Percentiles rank a stretch among this genome's conserved stretches.
Conservation (phyloP, 2,329 filamentous ascomycete species). For the Zasmidium cellare region DNA sequence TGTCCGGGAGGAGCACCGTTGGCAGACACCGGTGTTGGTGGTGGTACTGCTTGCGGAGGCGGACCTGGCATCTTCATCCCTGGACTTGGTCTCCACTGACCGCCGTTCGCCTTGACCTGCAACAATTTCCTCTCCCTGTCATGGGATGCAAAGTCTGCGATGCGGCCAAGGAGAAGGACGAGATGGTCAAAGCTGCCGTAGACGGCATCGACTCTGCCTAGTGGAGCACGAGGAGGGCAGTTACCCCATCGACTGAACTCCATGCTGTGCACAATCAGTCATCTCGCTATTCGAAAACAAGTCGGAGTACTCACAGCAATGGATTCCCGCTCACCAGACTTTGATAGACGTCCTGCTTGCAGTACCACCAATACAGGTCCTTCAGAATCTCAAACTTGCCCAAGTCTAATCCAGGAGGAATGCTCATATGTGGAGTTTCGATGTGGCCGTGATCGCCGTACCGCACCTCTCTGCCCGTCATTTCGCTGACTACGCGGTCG, state of each 20-base stretch:
- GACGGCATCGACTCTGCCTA: slow-evolving; percentile 74
- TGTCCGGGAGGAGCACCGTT: slow-evolving; percentile 9
- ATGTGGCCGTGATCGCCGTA: slow-evolving; percentile 61
- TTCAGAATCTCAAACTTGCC: slow-evolving; percentile 77
- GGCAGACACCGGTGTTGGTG: slow-evolving; percentile 21
- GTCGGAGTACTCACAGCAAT: slow-evolving; percentile 67
- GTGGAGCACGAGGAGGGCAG: slow-evolving; percentile 78
- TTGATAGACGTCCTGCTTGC: slow-evolving; percentile 90
- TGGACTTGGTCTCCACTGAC: slow-evolving; percentile 56
- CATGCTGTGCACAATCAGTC: slow-evolving; percentile 56
- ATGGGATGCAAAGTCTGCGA: slow-evolving; percentile 74
- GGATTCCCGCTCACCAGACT: slow-evolving; percentile 83
- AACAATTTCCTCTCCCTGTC: slow-evolving; percentile 78
- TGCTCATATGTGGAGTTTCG: slow-evolving; percentile 36
- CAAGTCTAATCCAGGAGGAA: slow-evolving; percentile 57
- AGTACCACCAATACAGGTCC: slow-evolving; percentile 95
- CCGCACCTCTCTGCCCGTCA: slow-evolving; percentile 58
- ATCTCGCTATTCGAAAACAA: not conserved
- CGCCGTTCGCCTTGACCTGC: slow-evolving; percentile 60
- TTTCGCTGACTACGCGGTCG: slow-evolving; percentile 56
- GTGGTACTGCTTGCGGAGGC: slow-evolving; percentile 19
- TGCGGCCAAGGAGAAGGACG: slow-evolving; percentile 74
- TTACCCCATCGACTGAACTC: slow-evolving; percentile 80
- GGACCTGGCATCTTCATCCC: slow-evolving; percentile 48
- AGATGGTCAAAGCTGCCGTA: slow-evolving; percentile 90